Percentiles rank a stretch among this genome's conserved stretches.
Conservation (phyloP, 2,329 filamentous ascomycete genomes). For the Neospermospora avenae region DNA sequence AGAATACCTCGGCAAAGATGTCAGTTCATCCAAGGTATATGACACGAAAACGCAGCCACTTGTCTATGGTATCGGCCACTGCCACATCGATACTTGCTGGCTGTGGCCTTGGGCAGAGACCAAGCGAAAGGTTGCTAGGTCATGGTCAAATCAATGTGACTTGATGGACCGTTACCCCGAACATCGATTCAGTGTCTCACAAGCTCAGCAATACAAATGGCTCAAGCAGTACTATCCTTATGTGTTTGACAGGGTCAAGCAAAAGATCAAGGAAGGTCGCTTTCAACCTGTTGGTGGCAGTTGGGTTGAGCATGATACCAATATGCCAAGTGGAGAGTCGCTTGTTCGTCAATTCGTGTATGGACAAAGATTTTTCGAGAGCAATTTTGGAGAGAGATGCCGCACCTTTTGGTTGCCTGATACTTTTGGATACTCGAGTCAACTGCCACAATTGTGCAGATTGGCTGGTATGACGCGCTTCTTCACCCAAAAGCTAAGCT, state of each 20-base stretch:
- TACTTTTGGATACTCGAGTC: conserved; percentile 95
- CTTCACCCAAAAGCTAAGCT: conserved; percentile 97
- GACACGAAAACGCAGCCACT: conserved; percentile 69
- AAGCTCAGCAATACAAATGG: conserved; percentile 98
- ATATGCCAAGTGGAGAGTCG: conserved; percentile 93
- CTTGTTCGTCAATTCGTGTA: conserved; percentile 93
- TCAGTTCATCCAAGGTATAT: conserved; percentile 84
- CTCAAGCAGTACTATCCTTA: conserved; percentile 84
- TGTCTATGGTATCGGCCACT: conserved; percentile 89
- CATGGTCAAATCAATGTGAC: conserved; percentile 96
- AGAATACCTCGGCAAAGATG: conserved; percentile 74
- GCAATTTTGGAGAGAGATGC: conserved; percentile 83
- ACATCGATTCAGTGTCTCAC: conserved; percentile 86
- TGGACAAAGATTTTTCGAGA: conserved; percentile 92
- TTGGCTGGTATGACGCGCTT: conserved; percentile 95
- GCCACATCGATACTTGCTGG: conserved; percentile 98
- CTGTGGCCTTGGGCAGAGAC: conserved; percentile 98
- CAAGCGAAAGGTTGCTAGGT: conserved; percentile 91
- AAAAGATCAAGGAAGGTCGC: conserved; percentile 82
- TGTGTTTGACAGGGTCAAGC: conserved; percentile 85
- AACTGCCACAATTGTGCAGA: conserved; percentile 89
- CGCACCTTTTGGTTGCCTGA: conserved; percentile 97
- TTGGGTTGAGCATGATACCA: conserved; percentile 99
- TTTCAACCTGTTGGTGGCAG: conserved; percentile 96
- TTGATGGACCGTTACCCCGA: conserved; percentile 94